Percentiles rank a stretch among this genome's conserved stretches.
phyloP scores from a whole-genome alignment of 208 protist species.

The Leishmania turanica region DNA sequence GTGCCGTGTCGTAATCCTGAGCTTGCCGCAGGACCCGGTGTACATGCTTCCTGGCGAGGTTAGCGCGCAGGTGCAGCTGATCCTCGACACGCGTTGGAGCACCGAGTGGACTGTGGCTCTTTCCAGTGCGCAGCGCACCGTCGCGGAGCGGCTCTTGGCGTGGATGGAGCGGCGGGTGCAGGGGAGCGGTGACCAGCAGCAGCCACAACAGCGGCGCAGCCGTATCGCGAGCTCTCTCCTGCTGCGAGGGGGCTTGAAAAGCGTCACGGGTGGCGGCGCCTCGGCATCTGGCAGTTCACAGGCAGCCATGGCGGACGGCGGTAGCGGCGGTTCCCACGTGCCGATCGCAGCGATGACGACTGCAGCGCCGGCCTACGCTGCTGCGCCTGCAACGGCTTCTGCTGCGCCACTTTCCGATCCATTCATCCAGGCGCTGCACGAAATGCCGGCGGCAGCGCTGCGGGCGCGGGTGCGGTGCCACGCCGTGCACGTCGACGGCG shows the following conservation, averaged over 20 bases:
- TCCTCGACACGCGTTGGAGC: conserved; percentile 34
- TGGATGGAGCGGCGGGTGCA: conserved; percentile 17
- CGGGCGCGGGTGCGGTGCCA: conserved; percentile 57
- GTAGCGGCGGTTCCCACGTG: neutral
- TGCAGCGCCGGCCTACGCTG: neutral
- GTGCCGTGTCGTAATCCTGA: conserved; percentile 26
- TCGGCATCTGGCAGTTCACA: neutral
- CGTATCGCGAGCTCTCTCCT: conserved; percentile 25
- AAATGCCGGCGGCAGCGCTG: conserved; percentile 28
- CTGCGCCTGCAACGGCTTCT: neutral
- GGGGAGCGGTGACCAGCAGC: conserved; percentile 14
- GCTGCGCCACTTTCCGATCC: conserved; percentile 1
- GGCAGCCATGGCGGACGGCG: neutral
- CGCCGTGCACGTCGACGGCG: conserved; percentile 42
- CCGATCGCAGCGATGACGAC: neutral
- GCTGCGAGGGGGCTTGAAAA: conserved; percentile 26
- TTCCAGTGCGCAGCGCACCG: conserved; percentile 25
- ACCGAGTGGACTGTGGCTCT: conserved; percentile 32
- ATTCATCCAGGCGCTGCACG: conserved; percentile 18
- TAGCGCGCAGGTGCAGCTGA: conserved; percentile 33
- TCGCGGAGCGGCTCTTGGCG: conserved; percentile 32
- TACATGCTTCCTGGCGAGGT: conserved; percentile 41
- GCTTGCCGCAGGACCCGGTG: conserved; percentile 10
- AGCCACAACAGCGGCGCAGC: conserved; percentile 18
- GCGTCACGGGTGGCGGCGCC: neutral